Conservation (phyloP, 1,139 yeast genomes). For the Blastobotrys capitulatus region DNA sequence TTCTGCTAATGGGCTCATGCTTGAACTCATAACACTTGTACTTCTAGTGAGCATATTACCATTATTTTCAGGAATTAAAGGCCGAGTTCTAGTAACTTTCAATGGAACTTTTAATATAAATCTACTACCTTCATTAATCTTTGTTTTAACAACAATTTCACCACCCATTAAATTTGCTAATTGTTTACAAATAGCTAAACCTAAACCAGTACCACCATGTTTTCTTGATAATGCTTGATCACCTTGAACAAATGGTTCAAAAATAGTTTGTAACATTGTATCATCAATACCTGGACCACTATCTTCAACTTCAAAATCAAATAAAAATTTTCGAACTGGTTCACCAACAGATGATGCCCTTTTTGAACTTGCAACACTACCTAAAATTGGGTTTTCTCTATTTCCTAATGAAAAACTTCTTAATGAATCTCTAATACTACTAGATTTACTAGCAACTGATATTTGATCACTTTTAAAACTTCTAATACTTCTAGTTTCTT, state of each 20-base stretch:
- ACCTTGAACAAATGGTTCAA: conserved; percentile 96
- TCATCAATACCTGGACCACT: conserved; percentile 92
- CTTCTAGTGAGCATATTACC: conserved; percentile 1
- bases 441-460: background rate
- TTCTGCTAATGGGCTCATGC: conserved; percentile 1
- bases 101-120: conserved; percentile 72
- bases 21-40: conserved; percentile 5
- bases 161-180: conserved; percentile 76
- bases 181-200: conserved; percentile 88
- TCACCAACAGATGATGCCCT: background rate
- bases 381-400: background rate
- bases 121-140: conserved; percentile 71
- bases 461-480: background rate
- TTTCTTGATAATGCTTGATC: conserved; percentile 90
- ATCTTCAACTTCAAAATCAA: conserved; percentile 75
- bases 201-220: conserved; percentile 94
- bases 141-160: conserved; percentile 59
- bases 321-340: conserved; percentile 12
- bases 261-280: conserved; percentile 71
- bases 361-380: background rate
- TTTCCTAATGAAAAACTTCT: background rate
- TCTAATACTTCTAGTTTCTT: background rate
- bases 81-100: conserved; percentile 19
- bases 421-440: background rate
- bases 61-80: background rate